Percentiles rank a stretch among this genome's conserved stretches.
These are phyloP conservation scores for Trichoderma gracile DNA, from an alignment of 2,329 filamentous ascomycete species.

Conservation along the genomic window DNA sequence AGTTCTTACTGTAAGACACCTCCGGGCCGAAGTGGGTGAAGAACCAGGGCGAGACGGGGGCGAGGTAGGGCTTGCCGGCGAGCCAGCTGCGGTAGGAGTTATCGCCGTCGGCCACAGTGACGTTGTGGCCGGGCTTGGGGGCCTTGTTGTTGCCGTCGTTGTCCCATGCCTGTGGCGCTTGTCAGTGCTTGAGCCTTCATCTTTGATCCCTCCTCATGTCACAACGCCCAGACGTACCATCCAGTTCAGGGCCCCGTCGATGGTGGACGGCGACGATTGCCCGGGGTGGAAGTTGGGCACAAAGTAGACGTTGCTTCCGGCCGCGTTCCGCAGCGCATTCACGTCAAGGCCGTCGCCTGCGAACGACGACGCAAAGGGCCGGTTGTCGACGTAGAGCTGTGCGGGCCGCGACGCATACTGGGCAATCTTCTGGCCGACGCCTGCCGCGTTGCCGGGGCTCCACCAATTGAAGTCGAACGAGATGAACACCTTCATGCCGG, in stretches of 20 bases:
- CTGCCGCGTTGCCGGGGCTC: conserved; percentile 38
- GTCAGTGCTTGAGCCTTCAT: neutral
- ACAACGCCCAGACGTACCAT: conserved; percentile 28
- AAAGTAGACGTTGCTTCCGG: conserved; percentile 49
- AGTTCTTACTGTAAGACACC: conserved; percentile 44
- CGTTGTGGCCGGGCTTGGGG: conserved; percentile 37
- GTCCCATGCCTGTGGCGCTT: conserved; percentile 41
- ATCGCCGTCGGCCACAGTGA: conserved; percentile 42
- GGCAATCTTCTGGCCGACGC: conserved; percentile 49
- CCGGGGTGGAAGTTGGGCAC: conserved; percentile 52
- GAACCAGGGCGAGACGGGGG: conserved; percentile 48
- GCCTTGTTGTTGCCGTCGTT: conserved; percentile 51
- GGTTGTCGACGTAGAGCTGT: conserved; percentile 51
- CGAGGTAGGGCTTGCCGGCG: conserved; percentile 50
- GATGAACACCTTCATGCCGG: conserved; percentile 55
- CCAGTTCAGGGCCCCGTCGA: conserved; percentile 52
- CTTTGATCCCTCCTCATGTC: neutral
- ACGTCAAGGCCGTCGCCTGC: conserved; percentile 49
- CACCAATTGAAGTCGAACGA: conserved; percentile 59
- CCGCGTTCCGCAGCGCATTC: conserved; percentile 42
- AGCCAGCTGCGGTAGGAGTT: conserved; percentile 39
- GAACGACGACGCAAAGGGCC: conserved; percentile 57
- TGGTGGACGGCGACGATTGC: conserved; percentile 39
- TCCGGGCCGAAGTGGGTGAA: conserved; percentile 48
- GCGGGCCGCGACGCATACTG: conserved; percentile 46